A percentile compares a stretch with the other conserved stretches of the same genome.
Evolutionary conservation across 768 basidiomycete species (phyloP).

Genomic region (Psilocybe cyanescens): DNA sequence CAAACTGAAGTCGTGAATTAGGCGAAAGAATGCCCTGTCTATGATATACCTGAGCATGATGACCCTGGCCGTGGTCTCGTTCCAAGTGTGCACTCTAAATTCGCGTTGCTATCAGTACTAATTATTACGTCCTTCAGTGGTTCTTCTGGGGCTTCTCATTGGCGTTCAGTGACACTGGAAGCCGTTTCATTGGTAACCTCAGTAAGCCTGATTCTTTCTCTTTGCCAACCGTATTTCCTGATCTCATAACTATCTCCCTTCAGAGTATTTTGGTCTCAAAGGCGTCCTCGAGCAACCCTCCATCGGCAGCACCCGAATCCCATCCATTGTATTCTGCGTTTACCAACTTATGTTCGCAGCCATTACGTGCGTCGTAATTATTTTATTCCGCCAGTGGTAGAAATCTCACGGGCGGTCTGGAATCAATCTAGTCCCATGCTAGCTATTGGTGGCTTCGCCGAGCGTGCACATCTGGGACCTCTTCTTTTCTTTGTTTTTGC

Average conservation of each 20-base stretch:
- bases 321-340: constrained; percentile 77
- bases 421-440: constrained; percentile 67
- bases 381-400: background rate
- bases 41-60: constrained; percentile 88
- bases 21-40: constrained; percentile 92
- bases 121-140: constrained; percentile 58
- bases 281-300: constrained; percentile 78
- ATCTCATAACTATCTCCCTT: background rate
- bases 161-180: constrained; percentile 81
- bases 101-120: background rate
- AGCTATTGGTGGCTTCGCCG: constrained; percentile 93
- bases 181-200: constrained; percentile 81
- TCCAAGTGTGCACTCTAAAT: constrained; percentile 60
- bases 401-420: background rate
- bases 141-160: constrained; percentile 98
- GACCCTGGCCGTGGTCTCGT: constrained; percentile 78
- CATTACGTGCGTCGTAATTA: constrained; percentile 61
- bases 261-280: constrained; percentile 84
- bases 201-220: constrained; percentile 46
- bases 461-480: constrained; percentile 85
- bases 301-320: constrained; percentile 71
- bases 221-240: background rate
- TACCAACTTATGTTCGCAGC: constrained; percentile 94
- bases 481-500: constrained; percentile 88
- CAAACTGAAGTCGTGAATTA: constrained; percentile 10